Percentiles rank a stretch among this genome's conserved stretches.
These are phyloP conservation scores for Alisma plantagoaquatica DNA, from an alignment of 106 monocot genomes.

Conservation along the genomic window DNA sequence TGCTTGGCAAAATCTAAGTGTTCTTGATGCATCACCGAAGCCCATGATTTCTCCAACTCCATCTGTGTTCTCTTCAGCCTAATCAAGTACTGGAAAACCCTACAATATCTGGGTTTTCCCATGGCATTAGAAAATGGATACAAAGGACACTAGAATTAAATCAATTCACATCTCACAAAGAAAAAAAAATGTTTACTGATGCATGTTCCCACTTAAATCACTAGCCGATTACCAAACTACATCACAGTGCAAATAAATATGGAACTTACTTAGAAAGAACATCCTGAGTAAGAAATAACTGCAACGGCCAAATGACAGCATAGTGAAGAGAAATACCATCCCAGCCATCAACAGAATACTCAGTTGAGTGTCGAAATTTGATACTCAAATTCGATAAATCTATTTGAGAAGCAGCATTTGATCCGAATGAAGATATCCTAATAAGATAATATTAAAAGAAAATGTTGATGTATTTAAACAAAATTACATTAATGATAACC, in stretches of 20 bases:
- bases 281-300: slow-evolving; percentile 91
- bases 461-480: not conserved
- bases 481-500: slow-evolving; percentile 1
- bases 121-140: too few relatives aligned
- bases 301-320: slow-evolving; percentile 84
- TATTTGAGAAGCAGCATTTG: slow-evolving; percentile 29
- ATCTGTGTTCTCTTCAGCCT: slow-evolving; percentile 96
- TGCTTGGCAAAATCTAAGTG: slow-evolving; percentile 78
- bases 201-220: too few relatives aligned
- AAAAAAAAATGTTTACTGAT: too few relatives aligned
- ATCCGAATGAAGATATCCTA: slow-evolving; percentile 83
- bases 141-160: too few relatives aligned
- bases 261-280: slow-evolving; percentile 80
- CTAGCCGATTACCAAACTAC: too few relatives aligned
- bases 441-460: not conserved
- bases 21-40: slow-evolving; percentile 89
- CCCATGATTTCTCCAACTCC: slow-evolving; percentile 98
- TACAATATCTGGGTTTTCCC: slow-evolving; percentile 87
- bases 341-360: slow-evolving; percentile 81
- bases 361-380: slow-evolving; percentile 25
- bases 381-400: slow-evolving; percentile 31
- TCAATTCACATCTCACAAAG: too few relatives aligned
- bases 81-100: slow-evolving; percentile 86
- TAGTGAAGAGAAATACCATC: slow-evolving; percentile 92
- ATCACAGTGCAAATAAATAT: not conserved